Percentiles rank a stretch among this genome's conserved stretches.
These are phyloP conservation scores for Sclerotinia sclerotiorum DNA, from an alignment of 2,329 filamentous ascomycete species.

Conservation along the genomic window DNA sequence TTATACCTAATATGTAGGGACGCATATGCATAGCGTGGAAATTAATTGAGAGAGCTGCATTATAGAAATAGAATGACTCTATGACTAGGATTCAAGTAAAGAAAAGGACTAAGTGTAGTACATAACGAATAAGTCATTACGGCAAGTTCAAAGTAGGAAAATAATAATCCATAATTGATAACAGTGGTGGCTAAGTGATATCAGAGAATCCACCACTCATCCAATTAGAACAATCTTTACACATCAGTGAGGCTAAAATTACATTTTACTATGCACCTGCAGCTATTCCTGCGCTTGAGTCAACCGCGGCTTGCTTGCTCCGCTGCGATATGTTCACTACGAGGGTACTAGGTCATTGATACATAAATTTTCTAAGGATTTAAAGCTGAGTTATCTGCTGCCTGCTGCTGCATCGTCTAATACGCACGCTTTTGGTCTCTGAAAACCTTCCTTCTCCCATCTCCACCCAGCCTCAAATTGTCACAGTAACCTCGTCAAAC, in stretches of 20 bases:
- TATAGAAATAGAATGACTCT: neutral
- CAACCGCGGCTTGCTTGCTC: neutral
- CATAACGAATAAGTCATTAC: neutral
- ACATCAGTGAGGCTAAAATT: neutral
- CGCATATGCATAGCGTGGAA: neutral
- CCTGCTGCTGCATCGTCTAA: neutral
- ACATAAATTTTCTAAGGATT: neutral
- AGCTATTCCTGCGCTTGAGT: neutral
- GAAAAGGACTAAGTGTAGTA: neutral
- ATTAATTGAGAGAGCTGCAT: neutral
- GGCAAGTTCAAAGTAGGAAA: neutral
- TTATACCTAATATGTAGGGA: neutral
- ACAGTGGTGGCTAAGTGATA: no score
- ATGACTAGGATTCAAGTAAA: neutral
- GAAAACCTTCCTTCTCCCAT: neutral
- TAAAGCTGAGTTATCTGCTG: neutral
- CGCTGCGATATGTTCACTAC: neutral
- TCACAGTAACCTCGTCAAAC: neutral
- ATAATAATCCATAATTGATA: neutral
- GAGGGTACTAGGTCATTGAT: neutral
- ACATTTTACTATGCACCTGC: neutral
- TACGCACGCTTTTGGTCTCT: neutral
- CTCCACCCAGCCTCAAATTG: neutral
- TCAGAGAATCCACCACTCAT: no score
- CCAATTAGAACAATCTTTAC: no score